These are phyloP conservation scores for Spergularia azorica DNA, from an alignment of 179 eudicot species.

Conservation along the genomic window DNA sequence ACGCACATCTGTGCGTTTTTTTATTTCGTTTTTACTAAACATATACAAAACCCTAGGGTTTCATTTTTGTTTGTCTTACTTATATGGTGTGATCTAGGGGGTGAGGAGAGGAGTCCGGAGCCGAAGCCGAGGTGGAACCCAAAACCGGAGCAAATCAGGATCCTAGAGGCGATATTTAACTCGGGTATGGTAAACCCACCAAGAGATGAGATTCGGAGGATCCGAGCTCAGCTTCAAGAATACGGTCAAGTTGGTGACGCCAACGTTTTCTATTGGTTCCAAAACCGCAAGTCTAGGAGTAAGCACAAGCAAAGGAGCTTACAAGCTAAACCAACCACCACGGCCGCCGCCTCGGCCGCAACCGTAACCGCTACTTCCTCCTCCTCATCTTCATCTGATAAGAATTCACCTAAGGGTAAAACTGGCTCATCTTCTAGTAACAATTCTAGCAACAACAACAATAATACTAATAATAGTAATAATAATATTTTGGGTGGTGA, in stretches of 20 bases:
- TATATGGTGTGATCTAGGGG: constrained; percentile 24
- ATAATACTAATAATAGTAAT: neutral
- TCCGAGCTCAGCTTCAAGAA: constrained; percentile 74
- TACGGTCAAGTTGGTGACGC: constrained; percentile 95
- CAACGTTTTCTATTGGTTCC: constrained; percentile 98
- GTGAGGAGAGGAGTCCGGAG: constrained; percentile 89
- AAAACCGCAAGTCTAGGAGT: constrained; percentile 83
- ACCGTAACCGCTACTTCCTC: constrained; percentile 23
- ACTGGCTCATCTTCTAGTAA: constrained; percentile 12
- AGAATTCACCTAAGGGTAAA: constrained; percentile 24
- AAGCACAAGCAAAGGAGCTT: constrained; percentile 72
- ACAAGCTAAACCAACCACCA: constrained; percentile 34
- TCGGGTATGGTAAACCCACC: constrained; percentile 98
- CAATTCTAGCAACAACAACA: constrained; percentile 13
- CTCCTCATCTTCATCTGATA: constrained; percentile 32
- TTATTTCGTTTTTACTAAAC: neutral
- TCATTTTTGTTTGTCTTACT: neutral
- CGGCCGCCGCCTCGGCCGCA: neutral
- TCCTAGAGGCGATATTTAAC: constrained; percentile 89
- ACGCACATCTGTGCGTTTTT: too few species aligned
- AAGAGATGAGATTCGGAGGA: constrained; percentile 78
- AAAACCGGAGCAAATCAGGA: constrained; percentile 89
- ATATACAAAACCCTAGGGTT: constrained; percentile 23
- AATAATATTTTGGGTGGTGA: constrained; percentile 25
- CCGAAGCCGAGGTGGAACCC: constrained; percentile 98